Percentiles rank a stretch among this genome's conserved stretches.
These are phyloP conservation scores for Pseudozyma tsukubaensis DNA, from an alignment of 1,284 basidiomycete species.

Conservation along the genomic window DNA sequence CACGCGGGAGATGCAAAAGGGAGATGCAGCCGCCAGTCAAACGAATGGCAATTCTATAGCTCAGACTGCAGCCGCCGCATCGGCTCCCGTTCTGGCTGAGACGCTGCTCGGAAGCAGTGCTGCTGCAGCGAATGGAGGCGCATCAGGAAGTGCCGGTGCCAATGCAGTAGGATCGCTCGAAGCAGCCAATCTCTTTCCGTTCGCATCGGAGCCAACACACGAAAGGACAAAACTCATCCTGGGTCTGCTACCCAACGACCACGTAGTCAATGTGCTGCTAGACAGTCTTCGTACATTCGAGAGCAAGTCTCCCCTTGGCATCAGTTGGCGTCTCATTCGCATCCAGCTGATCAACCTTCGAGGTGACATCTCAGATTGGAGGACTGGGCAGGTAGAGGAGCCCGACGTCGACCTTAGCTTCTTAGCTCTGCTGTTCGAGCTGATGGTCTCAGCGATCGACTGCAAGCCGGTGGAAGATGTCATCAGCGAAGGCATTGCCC, in stretches of 20 bases:
- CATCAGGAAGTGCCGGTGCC: slow-evolving; percentile 5
- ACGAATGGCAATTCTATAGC: slow-evolving; percentile 8
- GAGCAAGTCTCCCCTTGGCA: slow-evolving; percentile 49
- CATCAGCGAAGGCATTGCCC: slow-evolving; percentile 54
- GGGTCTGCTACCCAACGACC: slow-evolving; percentile 56
- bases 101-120: slow-evolving; percentile 9
- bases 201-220: slow-evolving; percentile 27
- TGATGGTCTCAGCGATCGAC: slow-evolving; percentile 55
- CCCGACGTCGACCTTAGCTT: slow-evolving; percentile 59
- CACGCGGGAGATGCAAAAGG: slow-evolving; percentile 49
- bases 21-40: slow-evolving; percentile 17
- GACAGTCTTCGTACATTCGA: slow-evolving; percentile 58
- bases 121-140: slow-evolving; percentile 3
- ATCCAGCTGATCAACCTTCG: slow-evolving; percentile 58
- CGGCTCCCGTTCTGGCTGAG: slow-evolving; percentile 12
- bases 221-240: slow-evolving; percentile 50
- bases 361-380: slow-evolving; percentile 58
- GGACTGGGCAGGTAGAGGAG: slow-evolving; percentile 51
- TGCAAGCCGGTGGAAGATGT: slow-evolving; percentile 55
- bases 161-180: slow-evolving; percentile 26
- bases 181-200: slow-evolving; percentile 24
- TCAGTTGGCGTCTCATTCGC: slow-evolving; percentile 60
- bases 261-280: slow-evolving; percentile 59
- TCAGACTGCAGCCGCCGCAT: slow-evolving; percentile 14
- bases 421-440: slow-evolving; percentile 54